Evolutionary conservation across 2,329 filamentous ascomycete species (phyloP).

Genomic region (Chaetothyriales sp.): DNA sequence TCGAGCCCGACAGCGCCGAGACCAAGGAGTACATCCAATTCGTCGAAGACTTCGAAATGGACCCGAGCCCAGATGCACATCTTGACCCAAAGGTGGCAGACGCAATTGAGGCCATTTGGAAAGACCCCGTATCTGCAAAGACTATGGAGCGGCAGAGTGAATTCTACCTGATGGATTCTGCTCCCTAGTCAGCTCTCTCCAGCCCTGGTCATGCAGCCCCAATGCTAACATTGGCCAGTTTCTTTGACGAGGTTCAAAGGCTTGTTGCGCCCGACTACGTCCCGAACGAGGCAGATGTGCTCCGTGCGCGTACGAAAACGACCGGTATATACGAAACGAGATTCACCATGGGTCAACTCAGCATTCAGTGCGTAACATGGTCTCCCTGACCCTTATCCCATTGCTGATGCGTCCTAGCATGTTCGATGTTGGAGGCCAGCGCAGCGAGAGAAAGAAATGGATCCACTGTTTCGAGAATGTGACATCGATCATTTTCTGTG

Average conservation of each 20-base stretch:
- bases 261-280: constrained; percentile 77
- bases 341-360: constrained; percentile 96
- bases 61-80: constrained; percentile 73
- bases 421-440: constrained; percentile 96
- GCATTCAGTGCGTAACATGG: constrained; percentile 66
- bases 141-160: constrained; percentile 91
- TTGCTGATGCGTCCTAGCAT: constrained; percentile 47
- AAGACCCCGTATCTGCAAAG: constrained; percentile 65
- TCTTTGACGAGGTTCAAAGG: constrained; percentile 81
- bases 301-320: constrained; percentile 91
- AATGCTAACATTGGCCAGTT: constrained; percentile 39
- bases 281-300: constrained; percentile 84
- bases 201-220: not conserved
- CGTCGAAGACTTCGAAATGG: constrained; percentile 72
- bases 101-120: constrained; percentile 78
- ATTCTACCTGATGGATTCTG: constrained; percentile 98
- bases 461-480: constrained; percentile 99
- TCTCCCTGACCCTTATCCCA: constrained; percentile 2
- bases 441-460: constrained; percentile 98
- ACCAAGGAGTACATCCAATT: constrained; percentile 65
- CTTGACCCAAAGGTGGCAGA: constrained; percentile 68
- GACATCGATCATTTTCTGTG: constrained; percentile 98
- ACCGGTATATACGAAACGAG: constrained; percentile 98
- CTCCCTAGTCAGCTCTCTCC: constrained; percentile 62
- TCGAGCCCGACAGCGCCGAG: constrained; percentile 57